Evolutionary conservation across 1,284 basidiomycete genomes (phyloP).

Genomic region (Moesziomyces parantarcticus): DNA sequence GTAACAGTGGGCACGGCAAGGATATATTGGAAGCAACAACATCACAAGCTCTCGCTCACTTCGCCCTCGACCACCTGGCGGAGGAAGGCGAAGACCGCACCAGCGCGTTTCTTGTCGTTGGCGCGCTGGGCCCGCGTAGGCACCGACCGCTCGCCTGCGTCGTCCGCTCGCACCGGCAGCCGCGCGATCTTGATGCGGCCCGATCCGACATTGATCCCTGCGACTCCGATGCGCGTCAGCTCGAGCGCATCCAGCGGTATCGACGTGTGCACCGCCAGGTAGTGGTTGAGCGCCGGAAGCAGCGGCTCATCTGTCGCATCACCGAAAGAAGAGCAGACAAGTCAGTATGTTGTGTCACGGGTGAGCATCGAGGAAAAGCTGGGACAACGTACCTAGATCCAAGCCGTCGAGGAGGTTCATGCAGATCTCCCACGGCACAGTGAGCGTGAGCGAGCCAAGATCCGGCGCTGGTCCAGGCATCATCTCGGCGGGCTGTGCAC

Average conservation of each 20-base stretch:
- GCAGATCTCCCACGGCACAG: conserved; percentile 51
- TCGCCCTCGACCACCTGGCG: conserved; percentile 32
- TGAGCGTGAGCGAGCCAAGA: conserved; percentile 30
- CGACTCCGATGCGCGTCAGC: conserved; percentile 37
- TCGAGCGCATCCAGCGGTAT: conserved; percentile 44
- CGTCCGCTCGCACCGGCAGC: conserved; percentile 18
- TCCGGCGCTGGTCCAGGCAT: conserved; percentile 39
- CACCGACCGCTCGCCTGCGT: conserved; percentile 13
- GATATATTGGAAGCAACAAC: not conserved
- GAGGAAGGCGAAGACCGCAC: conserved; percentile 33
- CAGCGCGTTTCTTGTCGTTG: conserved; percentile 34
- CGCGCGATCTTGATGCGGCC: conserved; percentile 40
- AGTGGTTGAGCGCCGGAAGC: conserved; percentile 45
- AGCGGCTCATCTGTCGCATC: conserved; percentile 22
- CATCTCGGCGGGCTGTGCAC: not conserved
- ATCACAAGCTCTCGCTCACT: not conserved
- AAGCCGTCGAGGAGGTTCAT: conserved; percentile 35
- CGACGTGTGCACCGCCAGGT: conserved; percentile 40
- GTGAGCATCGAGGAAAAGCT: not conserved
- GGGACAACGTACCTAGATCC: conserved; percentile 8
- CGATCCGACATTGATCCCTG: conserved; percentile 43
- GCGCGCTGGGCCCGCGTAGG: conserved; percentile 8
- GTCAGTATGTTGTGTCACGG: too few species aligned
- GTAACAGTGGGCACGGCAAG: too few species aligned
- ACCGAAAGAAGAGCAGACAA: not conserved